phyloP scores from a whole-genome alignment of 257 asterid species.

The Vinca minor region DNA sequence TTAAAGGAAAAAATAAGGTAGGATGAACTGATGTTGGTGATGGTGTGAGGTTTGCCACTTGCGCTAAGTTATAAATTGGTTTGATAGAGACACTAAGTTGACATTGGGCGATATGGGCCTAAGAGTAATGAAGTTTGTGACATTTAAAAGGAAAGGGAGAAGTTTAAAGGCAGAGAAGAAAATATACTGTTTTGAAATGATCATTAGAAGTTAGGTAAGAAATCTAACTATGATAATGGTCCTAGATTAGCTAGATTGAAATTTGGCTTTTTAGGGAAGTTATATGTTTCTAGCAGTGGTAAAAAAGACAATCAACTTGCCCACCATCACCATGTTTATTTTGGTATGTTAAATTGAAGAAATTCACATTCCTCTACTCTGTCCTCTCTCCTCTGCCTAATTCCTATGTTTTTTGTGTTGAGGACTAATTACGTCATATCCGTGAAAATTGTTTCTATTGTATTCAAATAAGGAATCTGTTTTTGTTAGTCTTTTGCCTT shows the following conservation, averaged over 20 bases:
- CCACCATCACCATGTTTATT: background rate
- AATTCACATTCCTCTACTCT: background rate
- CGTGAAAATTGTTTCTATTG: background rate
- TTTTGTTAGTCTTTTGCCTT: background rate
- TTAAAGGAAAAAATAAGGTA: too few relatives aligned
- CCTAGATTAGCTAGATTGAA: background rate
- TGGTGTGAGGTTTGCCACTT: too few relatives aligned
- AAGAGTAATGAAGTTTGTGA: background rate
- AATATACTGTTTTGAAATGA: background rate
- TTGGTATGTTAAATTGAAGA: background rate
- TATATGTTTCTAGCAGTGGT: too few relatives aligned
- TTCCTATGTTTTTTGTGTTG: background rate
- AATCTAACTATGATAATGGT: background rate
- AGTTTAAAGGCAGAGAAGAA: background rate
- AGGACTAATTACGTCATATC: background rate
- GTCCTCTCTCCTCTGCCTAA: background rate
- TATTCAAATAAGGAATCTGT: background rate
- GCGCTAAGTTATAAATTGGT: background rate
- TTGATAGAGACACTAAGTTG: background rate
- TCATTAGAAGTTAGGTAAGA: background rate
- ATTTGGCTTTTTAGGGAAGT: too few relatives aligned
- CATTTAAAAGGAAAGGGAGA: conserved; percentile 1
- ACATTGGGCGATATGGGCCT: background rate
- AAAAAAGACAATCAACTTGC: background rate
- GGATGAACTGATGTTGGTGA: background rate